A percentile compares a stretch with the other conserved stretches of the same genome.
phyloP scores from a whole-genome alignment of 441 rosid species.

The Pelargonium citronellum region DNA sequence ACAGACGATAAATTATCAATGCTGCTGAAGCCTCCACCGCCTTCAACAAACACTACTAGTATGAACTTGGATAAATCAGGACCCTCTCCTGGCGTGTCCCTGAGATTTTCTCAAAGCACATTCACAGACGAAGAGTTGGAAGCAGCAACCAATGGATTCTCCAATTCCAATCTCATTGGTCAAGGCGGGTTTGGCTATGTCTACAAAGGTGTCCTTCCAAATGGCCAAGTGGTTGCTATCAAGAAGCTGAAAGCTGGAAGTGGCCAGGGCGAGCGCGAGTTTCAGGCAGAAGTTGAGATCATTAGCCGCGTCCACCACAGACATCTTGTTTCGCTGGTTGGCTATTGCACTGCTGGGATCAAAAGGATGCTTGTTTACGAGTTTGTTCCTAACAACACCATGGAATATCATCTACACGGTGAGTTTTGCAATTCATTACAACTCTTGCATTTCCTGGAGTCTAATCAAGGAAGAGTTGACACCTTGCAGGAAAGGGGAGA shows the following conservation, averaged over 20 bases:
- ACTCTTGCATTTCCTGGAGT: background rate
- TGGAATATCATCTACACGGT: slow-evolving; percentile 94
- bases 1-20: slow-evolving; percentile 33
- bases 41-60: slow-evolving; percentile 49
- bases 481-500: slow-evolving; percentile 57
- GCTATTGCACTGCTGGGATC: slow-evolving; percentile 72
- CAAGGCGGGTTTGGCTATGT: slow-evolving; percentile 99
- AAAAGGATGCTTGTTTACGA: slow-evolving; percentile 90
- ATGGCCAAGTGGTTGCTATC: slow-evolving; percentile 89
- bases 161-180: slow-evolving; percentile 78
- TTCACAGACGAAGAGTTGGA: slow-evolving; percentile 79
- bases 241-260: slow-evolving; percentile 92
- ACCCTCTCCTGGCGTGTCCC: slow-evolving; percentile 63
- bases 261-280: slow-evolving; percentile 97
- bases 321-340: slow-evolving; percentile 92
- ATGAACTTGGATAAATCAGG: slow-evolving; percentile 53
- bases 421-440: slow-evolving; percentile 2
- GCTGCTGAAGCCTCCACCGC: slow-evolving; percentile 43
- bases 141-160: slow-evolving; percentile 88
- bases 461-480: slow-evolving; percentile 12
- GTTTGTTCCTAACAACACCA: slow-evolving; percentile 82
- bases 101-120: slow-evolving; percentile 75
- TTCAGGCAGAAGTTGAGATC: slow-evolving; percentile 95
- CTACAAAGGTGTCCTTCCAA: slow-evolving; percentile 84
- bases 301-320: slow-evolving; percentile 94